Evolutionary conservation across 2,329 filamentous ascomycete species (phyloP).

Genomic region (Sphaerulina musiva): DNA sequence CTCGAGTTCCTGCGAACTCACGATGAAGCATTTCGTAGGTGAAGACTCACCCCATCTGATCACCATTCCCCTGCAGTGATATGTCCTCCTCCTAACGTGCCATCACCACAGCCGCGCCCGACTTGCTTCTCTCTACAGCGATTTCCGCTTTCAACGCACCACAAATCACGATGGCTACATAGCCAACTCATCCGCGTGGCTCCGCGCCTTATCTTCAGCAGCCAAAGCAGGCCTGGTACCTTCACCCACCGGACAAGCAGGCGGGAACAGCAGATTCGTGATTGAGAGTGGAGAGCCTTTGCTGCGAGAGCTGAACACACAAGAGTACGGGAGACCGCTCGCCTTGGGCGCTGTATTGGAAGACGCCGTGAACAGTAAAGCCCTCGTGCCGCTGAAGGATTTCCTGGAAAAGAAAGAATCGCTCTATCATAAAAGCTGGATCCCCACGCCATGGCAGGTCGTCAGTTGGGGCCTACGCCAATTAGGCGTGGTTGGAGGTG

Average conservation of each 20-base stretch:
- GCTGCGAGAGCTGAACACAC: constrained; percentile 63
- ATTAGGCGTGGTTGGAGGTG: constrained; percentile 34
- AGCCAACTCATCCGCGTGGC: constrained; percentile 76
- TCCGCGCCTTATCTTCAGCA: constrained; percentile 63
- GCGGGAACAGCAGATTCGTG: constrained; percentile 43
- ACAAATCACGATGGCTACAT: constrained; percentile 80
- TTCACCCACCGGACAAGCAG: constrained; percentile 25
- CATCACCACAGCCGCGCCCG: constrained; percentile 53
- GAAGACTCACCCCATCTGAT: constrained; percentile 15
- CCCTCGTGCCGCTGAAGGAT: constrained; percentile 63
- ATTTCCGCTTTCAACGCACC: constrained; percentile 66
- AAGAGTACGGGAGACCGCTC: constrained; percentile 73
- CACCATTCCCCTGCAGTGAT: no score
- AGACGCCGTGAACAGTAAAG: constrained; percentile 63
- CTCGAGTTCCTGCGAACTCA: constrained; percentile 52
- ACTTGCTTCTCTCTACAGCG: constrained; percentile 79
- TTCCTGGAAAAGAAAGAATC: constrained; percentile 62
- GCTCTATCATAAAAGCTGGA: constrained; percentile 65
- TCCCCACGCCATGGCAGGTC: constrained; percentile 61
- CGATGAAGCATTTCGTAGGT: constrained; percentile 47
- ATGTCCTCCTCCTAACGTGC: constrained; percentile 1
- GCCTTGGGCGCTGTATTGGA: constrained; percentile 71
- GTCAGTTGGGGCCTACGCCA: constrained; percentile 69
- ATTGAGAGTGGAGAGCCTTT: constrained; percentile 56
- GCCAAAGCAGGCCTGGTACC: constrained; percentile 57